A percentile compares a stretch with the other conserved stretches of the same genome.
Conservation (phyloP, 495 filamentous ascomycete species). For the Annulohypoxylon bovei region DNA sequence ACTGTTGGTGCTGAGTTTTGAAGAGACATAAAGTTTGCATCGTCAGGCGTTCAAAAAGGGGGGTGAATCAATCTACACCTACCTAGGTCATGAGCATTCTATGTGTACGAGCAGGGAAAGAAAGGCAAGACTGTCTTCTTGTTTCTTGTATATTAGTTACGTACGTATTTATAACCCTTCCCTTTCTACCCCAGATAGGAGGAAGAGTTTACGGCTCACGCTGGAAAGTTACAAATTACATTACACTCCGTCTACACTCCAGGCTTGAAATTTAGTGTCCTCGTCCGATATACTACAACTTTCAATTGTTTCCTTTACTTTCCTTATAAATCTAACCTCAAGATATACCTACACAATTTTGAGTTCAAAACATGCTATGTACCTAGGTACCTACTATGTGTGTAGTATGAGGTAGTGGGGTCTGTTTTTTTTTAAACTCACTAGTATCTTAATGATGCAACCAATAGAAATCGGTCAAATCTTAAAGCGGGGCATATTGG, state of each 20-base stretch:
- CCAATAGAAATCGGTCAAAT: neutral
- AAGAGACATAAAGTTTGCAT: constrained; percentile 28
- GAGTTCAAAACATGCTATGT: no score
- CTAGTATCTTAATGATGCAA: neutral
- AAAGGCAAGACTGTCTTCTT: neutral
- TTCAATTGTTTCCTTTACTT: neutral
- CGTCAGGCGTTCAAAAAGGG: constrained; percentile 28
- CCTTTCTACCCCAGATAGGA: neutral
- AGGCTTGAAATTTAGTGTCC: neutral
- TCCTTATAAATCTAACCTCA: no score
- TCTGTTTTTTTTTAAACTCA: neutral
- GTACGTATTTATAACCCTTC: constrained; percentile 14
- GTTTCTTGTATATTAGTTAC: constrained; percentile 27
- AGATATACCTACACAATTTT: no score
- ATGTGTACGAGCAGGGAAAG: neutral
- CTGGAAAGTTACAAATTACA: neutral
- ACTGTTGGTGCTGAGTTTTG: neutral
- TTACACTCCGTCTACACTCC: neutral
- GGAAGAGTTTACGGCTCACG: constrained; percentile 19
- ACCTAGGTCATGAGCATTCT: constrained; percentile 6
- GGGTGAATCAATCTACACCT: constrained; percentile 14
- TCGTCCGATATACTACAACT: neutral
- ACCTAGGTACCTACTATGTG: no score
- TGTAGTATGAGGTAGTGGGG: neutral
- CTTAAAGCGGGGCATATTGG: neutral